Evolutionary conservation across 805 yeast genomes (phyloP), one percentile per base, ranked within the genome.

Genomic region (Nakazawaea ishiwadae): DNA sequence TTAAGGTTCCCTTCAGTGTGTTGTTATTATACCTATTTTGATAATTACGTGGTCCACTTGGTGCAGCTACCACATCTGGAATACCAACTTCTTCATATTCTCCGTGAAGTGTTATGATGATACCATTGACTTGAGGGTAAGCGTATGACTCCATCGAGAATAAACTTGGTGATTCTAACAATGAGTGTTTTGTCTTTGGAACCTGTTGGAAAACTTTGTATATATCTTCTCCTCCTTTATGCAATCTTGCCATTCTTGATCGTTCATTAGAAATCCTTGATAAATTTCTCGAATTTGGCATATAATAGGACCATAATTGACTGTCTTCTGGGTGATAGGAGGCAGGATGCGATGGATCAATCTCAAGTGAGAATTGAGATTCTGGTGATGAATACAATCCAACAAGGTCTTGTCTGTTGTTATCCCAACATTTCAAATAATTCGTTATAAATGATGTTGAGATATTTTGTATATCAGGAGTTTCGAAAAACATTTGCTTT

Each of bases 101-200:
- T 4, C 99, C 99, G 63, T 93, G 99, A 12, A 91, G 62, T 0
- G 79, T 69, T 34, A 91, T 74, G 53, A 85, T 69, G 52, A 93
- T 78, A 5, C 96, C 96, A 39, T 80, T 75, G 21, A 89, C 75
- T 36, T 75, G 79, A 6, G 86, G 79, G 43, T 70, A 75, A 19
- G 89, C 74, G 68, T 83, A 79, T 2, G 86, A 73, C 56, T 93
- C 96, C 63, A 90, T 75, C 19, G 95, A 75, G 53, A 80, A 90
- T 31, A 73, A 62, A 8, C 72, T 68, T 3, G 96, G 90, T 36
- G 73, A 67, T 18, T 75, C 70, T 37, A 73, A 59, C 28, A 91
- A 63, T 41, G 74, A 75, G 60, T 93, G 99, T 49, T 77, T 76
- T 0, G 96, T 72, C 45, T 71, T 70, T n/a, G 99, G 99, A 9